Base-by-base conservation (phyloP, 805 yeast species). In the Tetrapisispora fleetii region DNA sequence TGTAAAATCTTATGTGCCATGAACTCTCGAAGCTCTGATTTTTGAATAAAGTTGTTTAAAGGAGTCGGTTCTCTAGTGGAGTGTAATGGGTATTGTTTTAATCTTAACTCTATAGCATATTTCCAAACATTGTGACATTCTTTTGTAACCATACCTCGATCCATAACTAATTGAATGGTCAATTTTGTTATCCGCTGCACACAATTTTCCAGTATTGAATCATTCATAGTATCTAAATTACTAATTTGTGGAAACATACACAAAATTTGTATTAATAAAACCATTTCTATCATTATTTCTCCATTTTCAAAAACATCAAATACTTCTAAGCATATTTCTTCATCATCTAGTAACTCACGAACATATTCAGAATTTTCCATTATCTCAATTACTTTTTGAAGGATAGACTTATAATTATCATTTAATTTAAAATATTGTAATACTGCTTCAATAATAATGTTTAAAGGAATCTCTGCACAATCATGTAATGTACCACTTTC, bases 401-500 rank as follows among this genome's bases (percentile, higher is more conserved):
- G 54, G 6, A 62, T 58, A 2, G n/a, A 7, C 13, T 36, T 43
- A 28, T 36, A 37, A 5, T 60, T 65, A 6, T 52, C 32, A 11
- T 63, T 52, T 10, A 63, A 24, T 6, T 46, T 46, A 19, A 53
- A 66, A 10, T 58, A 53, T 3, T 58, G 46, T 9, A 53, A 51
- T 45, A 77, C 72, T 9, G 69, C 70, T 1, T 64, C 57, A 4
- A 49, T 41, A 7, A 63, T 50, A 17, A 62, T 58, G 0, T 59
- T 54, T 24, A 82, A 54, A 1, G 80, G 72, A 3, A 91, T 57
- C 64, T 91, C 98, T 8, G 83, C 96, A 58, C 85, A 83, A 63
- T 91, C 98, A 60, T 71, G 78, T 43, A 76, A 77, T 1, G 93
- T 83, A 0, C 87, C 86, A 19, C 71, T 73, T 52, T 68, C 63